Evolutionary conservation across 2,329 filamentous ascomycete genomes (phyloP), one percentile per base, ranked within the genome.

Genomic region (Paraphaeosphaeria minitans): DNA sequence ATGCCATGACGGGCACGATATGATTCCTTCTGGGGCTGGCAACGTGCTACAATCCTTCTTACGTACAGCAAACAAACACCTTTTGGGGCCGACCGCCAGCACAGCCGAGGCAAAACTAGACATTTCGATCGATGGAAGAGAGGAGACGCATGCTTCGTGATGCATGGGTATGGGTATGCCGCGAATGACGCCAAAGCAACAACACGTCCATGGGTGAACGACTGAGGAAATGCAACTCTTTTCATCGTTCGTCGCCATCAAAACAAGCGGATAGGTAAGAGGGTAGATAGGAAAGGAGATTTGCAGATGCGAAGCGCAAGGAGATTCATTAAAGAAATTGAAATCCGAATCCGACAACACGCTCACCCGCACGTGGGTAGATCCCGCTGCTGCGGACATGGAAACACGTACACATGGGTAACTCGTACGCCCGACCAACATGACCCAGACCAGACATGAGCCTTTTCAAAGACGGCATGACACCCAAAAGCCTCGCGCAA

Each of bases 241-340:
- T 46, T 58, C 42, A 13, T 52, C 27, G 47, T 45, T 49, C 50
- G 39, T 50, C 52, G 48, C 41, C 33, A 43, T 52, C 22, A 52
- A 52, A 49, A 43, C 41, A 22, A 60, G 48, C 41, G 48, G 22
- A 54, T 46, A 42, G 33, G 46, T 35, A 29, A 47, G 46, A 42
- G 35, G 54, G 14, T 45, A 22, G 33, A 43, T 43, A 22, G 4
- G 21, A 49, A 29, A 29, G 46, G 49, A 24, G 31, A 31, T 55
- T 42, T 19, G 41, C 47, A 53, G 19, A 53, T 53, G 53, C 54
- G 55, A 57, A 51, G 57, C 62, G 60, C 59, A 64, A 61, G 63
- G 64, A 64, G 65, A 71, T 65, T 72, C 69, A 69, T 66, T 68
- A 69, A 27, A 62, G 62, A 66, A 55, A 53, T 43, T 33, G 51